These are phyloP conservation scores for Stephanodiscus minutulus DNA, from an alignment of 108 stramenopile genomes.

Conservation along the genomic window DNA sequence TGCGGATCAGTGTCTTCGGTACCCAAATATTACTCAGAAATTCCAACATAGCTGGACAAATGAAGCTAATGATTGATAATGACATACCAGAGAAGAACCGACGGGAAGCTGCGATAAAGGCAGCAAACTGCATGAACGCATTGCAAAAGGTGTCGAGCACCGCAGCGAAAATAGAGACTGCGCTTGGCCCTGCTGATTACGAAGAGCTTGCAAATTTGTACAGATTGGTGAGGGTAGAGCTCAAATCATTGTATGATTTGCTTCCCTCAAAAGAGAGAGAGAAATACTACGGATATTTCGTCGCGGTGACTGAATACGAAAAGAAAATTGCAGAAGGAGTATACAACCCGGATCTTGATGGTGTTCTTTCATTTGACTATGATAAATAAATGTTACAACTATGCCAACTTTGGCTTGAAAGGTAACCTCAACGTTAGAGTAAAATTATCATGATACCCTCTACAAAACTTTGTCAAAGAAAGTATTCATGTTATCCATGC, in stretches of 20 bases:
- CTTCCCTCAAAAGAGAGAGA: constrained; percentile 57
- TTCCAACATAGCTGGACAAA: constrained; percentile 64
- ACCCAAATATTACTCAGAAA: constrained; percentile 63
- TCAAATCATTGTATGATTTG: constrained; percentile 58
- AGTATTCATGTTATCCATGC: too few species aligned
- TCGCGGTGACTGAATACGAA: constrained; percentile 69
- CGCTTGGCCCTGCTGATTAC: constrained; percentile 50
- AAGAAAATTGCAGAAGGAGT: constrained; percentile 67
- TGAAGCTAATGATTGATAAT: constrained; percentile 63
- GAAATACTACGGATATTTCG: constrained; percentile 72
- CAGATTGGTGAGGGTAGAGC: constrained; percentile 46
- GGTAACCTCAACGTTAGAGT: too few species aligned
- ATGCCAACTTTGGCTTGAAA: too few species aligned
- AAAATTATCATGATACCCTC: too few species aligned
- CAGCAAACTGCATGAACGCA: constrained; percentile 58
- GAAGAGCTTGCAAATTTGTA: constrained; percentile 62
- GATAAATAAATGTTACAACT: too few species aligned
- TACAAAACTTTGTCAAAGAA: too few species aligned
- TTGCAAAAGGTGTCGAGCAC: constrained; percentile 52
- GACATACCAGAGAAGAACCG: constrained; percentile 55
- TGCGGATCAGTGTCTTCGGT: constrained; percentile 45
- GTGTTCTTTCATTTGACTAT: constrained; percentile 15
- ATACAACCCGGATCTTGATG: constrained; percentile 69
- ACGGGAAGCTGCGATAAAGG: constrained; percentile 48
- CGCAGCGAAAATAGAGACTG: constrained; percentile 44